Base-by-base conservation (phyloP, 768 basidiomycete species). In the Phanerochaete carnosa region DNA sequence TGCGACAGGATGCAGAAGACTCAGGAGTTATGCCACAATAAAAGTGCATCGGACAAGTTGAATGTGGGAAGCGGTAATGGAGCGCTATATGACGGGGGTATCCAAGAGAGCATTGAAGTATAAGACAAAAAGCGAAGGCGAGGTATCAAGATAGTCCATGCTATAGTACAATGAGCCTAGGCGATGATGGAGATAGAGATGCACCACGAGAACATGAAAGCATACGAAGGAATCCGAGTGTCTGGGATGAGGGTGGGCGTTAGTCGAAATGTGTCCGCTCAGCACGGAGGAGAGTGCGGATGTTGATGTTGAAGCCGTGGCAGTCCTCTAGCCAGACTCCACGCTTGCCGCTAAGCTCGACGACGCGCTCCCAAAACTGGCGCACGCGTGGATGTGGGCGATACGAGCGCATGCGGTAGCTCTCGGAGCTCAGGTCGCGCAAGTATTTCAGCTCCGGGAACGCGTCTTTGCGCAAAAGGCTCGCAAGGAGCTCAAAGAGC, bases 281-380 rank as follows among this genome's bases (percentile, higher is more conserved):
- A 35, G 75, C 77, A 3, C 78, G 73, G 53, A 71, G 72, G 12
- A 80, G 71, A 52, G 76, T 75, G 54, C 79, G 74, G 55, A 70
- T 64, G 29, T 82, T 85, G 60, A 88, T 76, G 68, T 86, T 86
- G 22, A 82, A 74, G 19, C 88, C 88, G 1, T 70, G 69, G 64
- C 80, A 87, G 69, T 89, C 86, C 73, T 90, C 86, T 54, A 90
- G 70, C 79, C 82, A 85, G 60, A 90, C 85, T 35, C 76, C 80
- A 8, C 80, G 76, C 62, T 76, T 77, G 51, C 76, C 73, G 70
- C 87, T 88, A 60, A 78, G 71, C 50, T 73, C 71, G 51, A 85
- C 57, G 45, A 72, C 67, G 61, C 62, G 66, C 45, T 51, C 58
- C 74, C 74, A 75, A 59, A 88, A 84, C 57, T 76, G 74, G 52